Evolutionary conservation across 208 protist genomes (phyloP).

Genomic region (Acanthamoeba lenticulata): DNA sequence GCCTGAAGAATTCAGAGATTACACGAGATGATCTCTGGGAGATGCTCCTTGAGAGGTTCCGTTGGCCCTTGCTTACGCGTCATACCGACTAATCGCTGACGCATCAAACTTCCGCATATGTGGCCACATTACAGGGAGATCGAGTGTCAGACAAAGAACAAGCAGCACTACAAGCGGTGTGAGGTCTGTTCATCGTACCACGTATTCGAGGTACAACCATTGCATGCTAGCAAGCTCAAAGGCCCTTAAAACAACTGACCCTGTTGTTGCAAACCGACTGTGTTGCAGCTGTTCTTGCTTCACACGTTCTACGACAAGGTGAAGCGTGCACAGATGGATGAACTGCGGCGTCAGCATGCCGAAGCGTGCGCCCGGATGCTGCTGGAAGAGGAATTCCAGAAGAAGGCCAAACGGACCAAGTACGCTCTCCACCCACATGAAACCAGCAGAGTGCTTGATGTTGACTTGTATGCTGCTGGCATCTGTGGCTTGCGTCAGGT

Average conservation of each 20-base stretch:
- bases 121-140: neutral
- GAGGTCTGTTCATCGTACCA: slow-evolving; percentile 33
- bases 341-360: neutral
- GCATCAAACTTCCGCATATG: no score
- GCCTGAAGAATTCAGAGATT: neutral
- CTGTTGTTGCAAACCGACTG: no score
- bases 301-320: slow-evolving; percentile 12
- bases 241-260: no score
- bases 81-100: no score
- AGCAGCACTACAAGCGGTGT: slow-evolving; percentile 32
- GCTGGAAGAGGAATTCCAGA: neutral
- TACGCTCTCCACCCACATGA: neutral
- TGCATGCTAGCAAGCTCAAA: neutral
- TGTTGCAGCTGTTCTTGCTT: neutral
- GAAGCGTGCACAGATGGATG: neutral
- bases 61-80: neutral
- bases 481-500: no score
- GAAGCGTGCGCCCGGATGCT: neutral
- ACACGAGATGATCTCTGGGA: neutral
- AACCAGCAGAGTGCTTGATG: neutral
- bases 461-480: neutral
- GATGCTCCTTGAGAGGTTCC: neutral
- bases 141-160: neutral
- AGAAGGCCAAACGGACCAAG: neutral
- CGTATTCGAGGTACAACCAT: slow-evolving; percentile 57